A percentile compares a stretch with the other conserved stretches of the same genome.
phyloP scores from a whole-genome alignment of 2,329 filamentous ascomycete genomes.

The Polytolypa hystricis region DNA sequence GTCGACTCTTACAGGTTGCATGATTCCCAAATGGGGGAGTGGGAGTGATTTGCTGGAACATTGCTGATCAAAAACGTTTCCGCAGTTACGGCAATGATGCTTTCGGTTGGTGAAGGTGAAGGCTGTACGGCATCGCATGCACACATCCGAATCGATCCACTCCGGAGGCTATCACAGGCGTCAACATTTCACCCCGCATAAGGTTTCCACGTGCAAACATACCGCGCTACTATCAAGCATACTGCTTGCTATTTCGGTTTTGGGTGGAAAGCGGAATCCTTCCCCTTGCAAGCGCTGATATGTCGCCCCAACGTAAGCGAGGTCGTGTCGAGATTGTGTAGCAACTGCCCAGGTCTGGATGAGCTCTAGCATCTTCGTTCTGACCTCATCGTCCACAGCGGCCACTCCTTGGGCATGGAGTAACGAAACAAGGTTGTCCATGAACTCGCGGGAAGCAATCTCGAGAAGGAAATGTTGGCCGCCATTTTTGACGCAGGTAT shows the following conservation, averaged over 20 bases:
- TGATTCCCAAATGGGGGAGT: constrained; percentile 83
- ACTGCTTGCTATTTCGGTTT: constrained; percentile 65
- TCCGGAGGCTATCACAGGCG: constrained; percentile 61
- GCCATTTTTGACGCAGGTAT: constrained; percentile 98
- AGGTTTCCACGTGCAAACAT: no score
- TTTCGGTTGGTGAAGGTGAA: constrained; percentile 98
- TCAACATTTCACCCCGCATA: no score
- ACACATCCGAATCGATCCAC: constrained; percentile 96
- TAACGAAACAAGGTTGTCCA: constrained; percentile 90
- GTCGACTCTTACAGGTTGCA: constrained; percentile 84
- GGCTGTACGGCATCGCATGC: constrained; percentile 89
- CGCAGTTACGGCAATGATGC: constrained; percentile 95
- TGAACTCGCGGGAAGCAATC: constrained; percentile 93
- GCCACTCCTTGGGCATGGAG: constrained; percentile 66
- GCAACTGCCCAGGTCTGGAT: constrained; percentile 90
- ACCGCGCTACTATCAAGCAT: constrained; percentile 97
- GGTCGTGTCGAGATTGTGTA: constrained; percentile 70
- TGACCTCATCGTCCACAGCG: constrained; percentile 74
- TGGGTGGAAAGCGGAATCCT: constrained; percentile 81
- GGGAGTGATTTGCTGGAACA: constrained; percentile 85
- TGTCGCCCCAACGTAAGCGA: constrained; percentile 78
- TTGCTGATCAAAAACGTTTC: constrained; percentile 91
- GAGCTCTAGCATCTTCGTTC: constrained; percentile 79
- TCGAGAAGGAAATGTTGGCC: constrained; percentile 89
- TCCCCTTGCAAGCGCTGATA: constrained; percentile 75